Percentiles rank a stretch among this genome's conserved stretches.
phyloP scores from a whole-genome alignment of 169 alveolate species.

The Plasmodium sp. region DNA sequence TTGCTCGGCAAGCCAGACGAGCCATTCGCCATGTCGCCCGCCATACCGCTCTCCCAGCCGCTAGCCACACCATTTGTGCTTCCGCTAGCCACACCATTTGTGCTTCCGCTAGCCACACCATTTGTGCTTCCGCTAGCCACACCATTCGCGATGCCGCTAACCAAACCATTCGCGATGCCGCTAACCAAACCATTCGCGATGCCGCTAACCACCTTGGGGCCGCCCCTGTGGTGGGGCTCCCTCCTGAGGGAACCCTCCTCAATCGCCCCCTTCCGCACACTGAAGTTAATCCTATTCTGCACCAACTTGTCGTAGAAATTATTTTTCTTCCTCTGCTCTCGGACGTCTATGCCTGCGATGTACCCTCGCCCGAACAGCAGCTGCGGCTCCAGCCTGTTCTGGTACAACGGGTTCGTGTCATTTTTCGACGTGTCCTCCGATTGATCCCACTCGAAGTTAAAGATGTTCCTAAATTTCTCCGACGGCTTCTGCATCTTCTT shows the following conservation, averaged over 20 bases:
- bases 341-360: slow-evolving; percentile 86
- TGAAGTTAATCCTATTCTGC: slow-evolving; percentile 75
- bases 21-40: too few relatives aligned
- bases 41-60: too few relatives aligned
- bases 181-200: not conserved
- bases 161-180: not conserved
- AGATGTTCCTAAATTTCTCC: slow-evolving; percentile 91
- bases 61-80: too few relatives aligned
- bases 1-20: too few relatives aligned
- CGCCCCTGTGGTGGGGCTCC: slow-evolving; percentile 18
- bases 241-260: not conserved
- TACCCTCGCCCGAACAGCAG: slow-evolving; percentile 93
- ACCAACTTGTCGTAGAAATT: slow-evolving; percentile 87
- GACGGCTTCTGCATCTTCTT: slow-evolving; percentile 93
- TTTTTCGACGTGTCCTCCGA: slow-evolving; percentile 89
- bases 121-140: not conserved
- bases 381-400: slow-evolving; percentile 90
- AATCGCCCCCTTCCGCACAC: slow-evolving; percentile 8
- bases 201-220: not conserved
- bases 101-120: too few relatives aligned
- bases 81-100: too few relatives aligned
- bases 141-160: not conserved
- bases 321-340: slow-evolving; percentile 87
- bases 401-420: slow-evolving; percentile 92
- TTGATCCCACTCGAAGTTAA: slow-evolving; percentile 92